Base-by-base conservation (phyloP, 148 eudicot genomes). In the Pharnaceum exiguum region DNA sequence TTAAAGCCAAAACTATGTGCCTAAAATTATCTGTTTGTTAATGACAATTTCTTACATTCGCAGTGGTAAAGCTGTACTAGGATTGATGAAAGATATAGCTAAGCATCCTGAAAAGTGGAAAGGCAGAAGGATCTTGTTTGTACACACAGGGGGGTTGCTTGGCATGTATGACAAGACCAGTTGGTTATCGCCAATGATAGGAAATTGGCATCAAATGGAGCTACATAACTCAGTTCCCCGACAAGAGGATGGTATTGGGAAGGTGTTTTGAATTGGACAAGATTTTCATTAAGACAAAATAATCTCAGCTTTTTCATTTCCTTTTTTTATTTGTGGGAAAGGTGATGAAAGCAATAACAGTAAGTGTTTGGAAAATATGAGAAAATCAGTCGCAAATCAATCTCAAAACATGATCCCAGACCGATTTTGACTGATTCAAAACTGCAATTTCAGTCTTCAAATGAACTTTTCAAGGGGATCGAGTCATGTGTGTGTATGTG, bases 121-220 rank as follows among this genome's bases (percentile, higher is more conserved):
- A 60, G 98, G 96, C 54, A 79, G 83, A 77, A 85, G 75, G 68
- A 71, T 93, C 55, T 77, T 93, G 25, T 93, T 93, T 72, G 82
- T 93, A 70, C 98, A 93, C 75, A 93, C 98, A 0, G 98, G 98
- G 24, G 98, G 98, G 13, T 80, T 93, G 4, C 79, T 93, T 23
- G 98, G 98, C 28, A 59, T 93, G 75, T 88, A 46, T 51, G 98
- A 93, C 68, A 93, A 93, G 74, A 63, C 79, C 1, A 85, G 69
- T 22, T 77, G 88, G 71, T 64, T 93, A 60, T 63, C 64, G 16
- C 59, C 95, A 38, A 55, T 71, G 59, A 55, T 83, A 10, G 89
- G 86, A 54, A 78, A 75, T 5, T 88, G 90, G 88, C 77, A 70
- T 56, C 61, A 55, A 66, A 85, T 93, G 96, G 85, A 83, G 40